A percentile compares a stretch with the other conserved stretches of the same genome.
phyloP scores from a whole-genome alignment of 2,329 filamentous ascomycete genomes.

The Sclerotinia nivalis region DNA sequence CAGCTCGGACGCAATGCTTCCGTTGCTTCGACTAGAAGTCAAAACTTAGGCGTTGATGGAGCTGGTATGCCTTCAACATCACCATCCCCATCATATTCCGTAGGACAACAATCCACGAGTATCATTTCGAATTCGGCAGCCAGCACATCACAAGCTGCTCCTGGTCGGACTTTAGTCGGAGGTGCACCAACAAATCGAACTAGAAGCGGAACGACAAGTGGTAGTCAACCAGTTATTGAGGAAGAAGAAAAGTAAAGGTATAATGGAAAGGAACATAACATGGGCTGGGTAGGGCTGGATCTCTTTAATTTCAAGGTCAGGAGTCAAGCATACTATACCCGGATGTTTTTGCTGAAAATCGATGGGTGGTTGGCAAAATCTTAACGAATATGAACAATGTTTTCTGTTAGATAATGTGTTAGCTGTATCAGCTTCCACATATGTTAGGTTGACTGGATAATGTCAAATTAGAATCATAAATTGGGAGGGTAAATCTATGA shows the following conservation, averaged over 20 bases:
- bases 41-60: conserved; percentile 5
- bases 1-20: conserved; percentile 17
- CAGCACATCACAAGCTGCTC: conserved; percentile 5
- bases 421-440: not conserved
- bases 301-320: not conserved
- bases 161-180: conserved; percentile 14
- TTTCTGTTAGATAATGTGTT: not conserved
- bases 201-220: conserved; percentile 7
- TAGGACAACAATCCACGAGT: not conserved
- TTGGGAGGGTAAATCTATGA: not conserved
- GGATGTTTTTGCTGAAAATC: conserved; percentile 1
- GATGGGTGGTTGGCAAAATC: conserved; percentile 4
- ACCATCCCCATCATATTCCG: conserved; percentile 5
- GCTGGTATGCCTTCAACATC: conserved; percentile 6
- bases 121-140: not conserved
- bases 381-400: conserved; percentile 21
- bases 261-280: not conserved
- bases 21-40: conserved; percentile 13
- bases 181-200: not conserved
- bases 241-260: not conserved
- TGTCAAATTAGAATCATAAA: conserved; percentile 6
- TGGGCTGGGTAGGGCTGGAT: not conserved
- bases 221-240: not conserved
- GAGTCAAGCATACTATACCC: conserved; percentile 17
- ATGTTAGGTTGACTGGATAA: not conserved